Percentiles rank a stretch among this genome's conserved stretches.
These are phyloP conservation scores for Fusarium concolor DNA, from an alignment of 2,329 filamentous ascomycete genomes.

Conservation along the genomic window DNA sequence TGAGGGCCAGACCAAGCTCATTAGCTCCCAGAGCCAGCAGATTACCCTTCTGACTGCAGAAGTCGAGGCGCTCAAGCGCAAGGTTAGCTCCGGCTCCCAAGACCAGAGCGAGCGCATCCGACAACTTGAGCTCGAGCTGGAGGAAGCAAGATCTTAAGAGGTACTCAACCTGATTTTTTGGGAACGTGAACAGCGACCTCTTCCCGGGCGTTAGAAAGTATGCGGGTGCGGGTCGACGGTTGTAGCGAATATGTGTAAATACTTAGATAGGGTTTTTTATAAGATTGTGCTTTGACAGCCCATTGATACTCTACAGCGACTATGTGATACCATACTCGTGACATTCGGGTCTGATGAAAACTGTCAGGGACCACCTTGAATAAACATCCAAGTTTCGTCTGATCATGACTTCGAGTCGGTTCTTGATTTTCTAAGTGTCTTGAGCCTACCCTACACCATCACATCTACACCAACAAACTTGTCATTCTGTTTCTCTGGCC, in stretches of 20 bases:
- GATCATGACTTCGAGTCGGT: background rate
- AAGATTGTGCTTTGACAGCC: conserved; percentile 42
- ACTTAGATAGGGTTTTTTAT: conserved; percentile 39
- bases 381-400: background rate
- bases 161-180: background rate
- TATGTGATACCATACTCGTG: background rate
- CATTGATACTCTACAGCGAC: background rate
- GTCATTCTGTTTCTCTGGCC: background rate
- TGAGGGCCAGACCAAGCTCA: conserved; percentile 80
- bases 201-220: conserved; percentile 24
- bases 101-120: conserved; percentile 76
- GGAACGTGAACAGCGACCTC: conserved; percentile 6
- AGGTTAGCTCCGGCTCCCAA: conserved; percentile 66
- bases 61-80: conserved; percentile 84
- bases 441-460: background rate
- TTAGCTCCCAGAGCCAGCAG: conserved; percentile 80
- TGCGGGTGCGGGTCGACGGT: conserved; percentile 22
- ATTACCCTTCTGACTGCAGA: conserved; percentile 77
- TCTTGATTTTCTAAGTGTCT: too few relatives aligned
- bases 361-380: background rate
- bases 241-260: conserved; percentile 46
- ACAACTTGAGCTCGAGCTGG: conserved; percentile 75
- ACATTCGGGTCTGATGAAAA: background rate
- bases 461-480: background rate
- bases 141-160: conserved; percentile 68